Conservation (phyloP, 2,329 filamentous ascomycete species). For the Apiospora koreana region DNA sequence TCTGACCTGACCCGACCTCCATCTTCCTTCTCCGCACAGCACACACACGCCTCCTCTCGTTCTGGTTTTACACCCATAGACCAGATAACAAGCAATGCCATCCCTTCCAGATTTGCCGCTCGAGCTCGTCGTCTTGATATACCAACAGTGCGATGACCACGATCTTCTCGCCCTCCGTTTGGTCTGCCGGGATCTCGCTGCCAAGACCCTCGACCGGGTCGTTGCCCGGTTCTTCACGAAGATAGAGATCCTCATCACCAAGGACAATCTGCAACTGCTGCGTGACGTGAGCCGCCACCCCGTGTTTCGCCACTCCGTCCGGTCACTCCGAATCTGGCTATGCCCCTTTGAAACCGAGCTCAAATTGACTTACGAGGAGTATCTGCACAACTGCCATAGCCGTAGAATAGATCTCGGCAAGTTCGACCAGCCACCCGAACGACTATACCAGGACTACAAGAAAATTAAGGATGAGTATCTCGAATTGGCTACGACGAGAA, state of each 20-base stretch:
- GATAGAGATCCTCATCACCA: not conserved
- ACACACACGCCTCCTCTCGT: not conserved
- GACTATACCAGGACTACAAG: not conserved
- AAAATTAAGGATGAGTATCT: not conserved
- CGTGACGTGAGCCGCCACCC: not conserved
- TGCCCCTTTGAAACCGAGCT: not conserved
- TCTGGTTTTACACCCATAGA: not conserved
- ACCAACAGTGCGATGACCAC: not conserved
- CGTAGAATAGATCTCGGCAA: not conserved
- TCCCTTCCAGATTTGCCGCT: not conserved
- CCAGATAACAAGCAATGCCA: not conserved
- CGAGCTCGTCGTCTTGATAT: not conserved
- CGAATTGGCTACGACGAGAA: not conserved
- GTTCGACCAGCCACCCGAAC: not conserved
- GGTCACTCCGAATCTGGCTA: not conserved
- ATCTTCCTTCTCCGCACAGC: not conserved
- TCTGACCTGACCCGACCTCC: not conserved
- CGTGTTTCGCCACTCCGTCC: not conserved
- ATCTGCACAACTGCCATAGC: not conserved
- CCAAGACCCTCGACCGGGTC: not conserved
- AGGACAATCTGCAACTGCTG: not conserved
- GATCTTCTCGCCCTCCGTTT: not conserved
- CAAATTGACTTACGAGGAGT: not conserved
- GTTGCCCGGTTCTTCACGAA: not conserved
- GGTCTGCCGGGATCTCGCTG: not conserved